These are phyloP conservation scores for Ilyonectria destructans DNA, from an alignment of 2,329 filamentous ascomycete species.

Conservation along the genomic window DNA sequence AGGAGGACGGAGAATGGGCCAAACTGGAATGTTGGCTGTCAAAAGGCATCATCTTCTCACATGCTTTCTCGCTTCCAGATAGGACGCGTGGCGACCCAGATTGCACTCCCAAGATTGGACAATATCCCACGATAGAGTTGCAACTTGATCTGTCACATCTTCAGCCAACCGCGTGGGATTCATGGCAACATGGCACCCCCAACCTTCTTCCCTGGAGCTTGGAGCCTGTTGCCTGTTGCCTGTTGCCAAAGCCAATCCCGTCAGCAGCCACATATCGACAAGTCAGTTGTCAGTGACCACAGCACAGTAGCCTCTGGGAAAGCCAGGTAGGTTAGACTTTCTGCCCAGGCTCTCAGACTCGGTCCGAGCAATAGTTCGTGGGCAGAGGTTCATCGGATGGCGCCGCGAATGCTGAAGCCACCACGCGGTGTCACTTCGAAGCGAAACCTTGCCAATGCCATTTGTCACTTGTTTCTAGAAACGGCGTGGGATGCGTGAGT, in stretches of 20 bases:
- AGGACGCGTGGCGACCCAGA: background rate
- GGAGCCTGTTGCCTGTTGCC: no score
- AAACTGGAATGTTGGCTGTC: constrained; percentile 37
- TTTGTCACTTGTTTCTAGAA: constrained; percentile 1
- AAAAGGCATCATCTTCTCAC: background rate
- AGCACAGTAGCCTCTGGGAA: background rate
- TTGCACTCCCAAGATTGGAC: background rate
- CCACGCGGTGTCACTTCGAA: constrained; percentile 25
- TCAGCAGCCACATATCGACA: background rate
- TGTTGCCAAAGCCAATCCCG: background rate
- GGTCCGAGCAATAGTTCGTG: constrained; percentile 35
- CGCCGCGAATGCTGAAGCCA: constrained; percentile 39
- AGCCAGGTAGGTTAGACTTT: constrained; percentile 10
- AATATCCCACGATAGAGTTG: background rate
- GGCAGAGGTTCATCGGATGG: constrained; percentile 39
- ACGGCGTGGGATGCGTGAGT: background rate
- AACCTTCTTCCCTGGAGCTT: background rate
- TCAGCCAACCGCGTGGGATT: background rate
- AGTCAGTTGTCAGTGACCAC: no score
- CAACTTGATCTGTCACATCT: background rate
- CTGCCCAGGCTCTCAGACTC: constrained; percentile 21
- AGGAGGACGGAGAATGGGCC: background rate
- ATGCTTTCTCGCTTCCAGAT: constrained; percentile 6
- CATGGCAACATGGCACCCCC: background rate
- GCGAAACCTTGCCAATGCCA: background rate